phyloP scores from a whole-genome alignment of 768 basidiomycete species.

The Xanthoconium stramineum region DNA sequence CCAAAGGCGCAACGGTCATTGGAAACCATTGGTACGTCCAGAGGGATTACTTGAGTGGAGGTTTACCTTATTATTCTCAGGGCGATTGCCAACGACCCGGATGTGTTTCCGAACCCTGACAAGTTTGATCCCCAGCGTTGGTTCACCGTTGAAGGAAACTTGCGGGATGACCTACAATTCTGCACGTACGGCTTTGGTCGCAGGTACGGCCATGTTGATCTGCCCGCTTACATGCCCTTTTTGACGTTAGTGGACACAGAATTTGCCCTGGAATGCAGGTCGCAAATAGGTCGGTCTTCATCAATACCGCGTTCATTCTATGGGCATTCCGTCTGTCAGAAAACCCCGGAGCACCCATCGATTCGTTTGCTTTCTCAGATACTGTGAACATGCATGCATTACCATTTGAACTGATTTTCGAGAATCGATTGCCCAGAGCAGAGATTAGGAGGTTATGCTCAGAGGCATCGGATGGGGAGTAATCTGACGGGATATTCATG shows the following conservation, averaged over 20 bases:
- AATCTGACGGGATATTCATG: not conserved
- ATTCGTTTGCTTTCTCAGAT: conserved; percentile 55
- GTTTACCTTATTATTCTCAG: not conserved
- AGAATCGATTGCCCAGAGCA: not conserved
- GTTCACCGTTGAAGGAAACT: not conserved
- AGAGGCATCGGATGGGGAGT: not conserved
- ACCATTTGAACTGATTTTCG: conserved; percentile 11
- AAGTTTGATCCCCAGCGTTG: conserved; percentile 11
- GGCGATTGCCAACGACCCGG: conserved; percentile 12
- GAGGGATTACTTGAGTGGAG: no score
- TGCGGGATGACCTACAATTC: conserved; percentile 8
- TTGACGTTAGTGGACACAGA: not conserved
- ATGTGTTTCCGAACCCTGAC: conserved; percentile 10
- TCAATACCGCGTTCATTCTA: conserved; percentile 58
- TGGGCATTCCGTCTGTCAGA: conserved; percentile 58
- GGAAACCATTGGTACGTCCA: conserved; percentile 11
- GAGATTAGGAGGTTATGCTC: conserved; percentile 7
- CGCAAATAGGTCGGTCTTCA: conserved; percentile 46
- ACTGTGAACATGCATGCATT: conserved; percentile 4
- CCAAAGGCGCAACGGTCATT: conserved; percentile 15
- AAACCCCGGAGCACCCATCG: conserved; percentile 50
- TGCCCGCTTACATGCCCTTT: not conserved
- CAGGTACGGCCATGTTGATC: conserved; percentile 1
- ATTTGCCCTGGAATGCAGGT: conserved; percentile 36
- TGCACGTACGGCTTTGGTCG: conserved; percentile 10